phyloP scores from a whole-genome alignment of 805 yeast species.

The Kuraishia ogatae region DNA sequence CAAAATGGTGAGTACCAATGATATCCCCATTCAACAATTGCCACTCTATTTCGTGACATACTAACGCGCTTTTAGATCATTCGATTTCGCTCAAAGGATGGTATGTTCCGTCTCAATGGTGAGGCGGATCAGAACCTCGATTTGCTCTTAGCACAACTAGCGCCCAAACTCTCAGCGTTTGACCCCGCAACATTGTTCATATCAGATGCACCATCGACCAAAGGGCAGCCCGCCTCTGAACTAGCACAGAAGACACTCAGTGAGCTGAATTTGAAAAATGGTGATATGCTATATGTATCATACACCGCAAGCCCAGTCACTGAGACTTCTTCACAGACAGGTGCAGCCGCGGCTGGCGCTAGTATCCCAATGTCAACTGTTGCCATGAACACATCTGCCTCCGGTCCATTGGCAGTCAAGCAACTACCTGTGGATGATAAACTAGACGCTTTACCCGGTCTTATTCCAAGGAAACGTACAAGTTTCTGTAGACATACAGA shows the following conservation, averaged over 20 bases:
- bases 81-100: constrained; percentile 79
- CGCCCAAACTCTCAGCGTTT: constrained; percentile 17
- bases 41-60: not conserved
- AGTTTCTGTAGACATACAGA: constrained; percentile 77
- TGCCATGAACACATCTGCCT: not conserved
- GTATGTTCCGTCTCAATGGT: constrained; percentile 59
- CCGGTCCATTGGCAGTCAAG: constrained; percentile 8
- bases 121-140: constrained; percentile 15
- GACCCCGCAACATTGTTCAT: constrained; percentile 24
- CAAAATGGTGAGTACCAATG: not conserved
- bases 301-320: constrained; percentile 18
- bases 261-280: constrained; percentile 47
- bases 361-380: constrained; percentile 2
- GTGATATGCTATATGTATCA: constrained; percentile 44
- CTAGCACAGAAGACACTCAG: constrained; percentile 21
- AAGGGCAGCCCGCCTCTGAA: constrained; percentile 29
- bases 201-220: constrained; percentile 35
- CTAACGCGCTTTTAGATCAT: constrained; percentile 32
- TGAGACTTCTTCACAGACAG: too few relatives aligned
- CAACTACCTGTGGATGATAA: constrained; percentile 62
- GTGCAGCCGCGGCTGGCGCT: not conserved
- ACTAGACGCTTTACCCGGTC: constrained; percentile 61
- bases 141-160: constrained; percentile 19
- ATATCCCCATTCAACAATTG: not conserved
- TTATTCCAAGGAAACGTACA: constrained; percentile 56